Evolutionary conservation across 805 yeast species (phyloP).

Genomic region (Candida vaughaniae): DNA sequence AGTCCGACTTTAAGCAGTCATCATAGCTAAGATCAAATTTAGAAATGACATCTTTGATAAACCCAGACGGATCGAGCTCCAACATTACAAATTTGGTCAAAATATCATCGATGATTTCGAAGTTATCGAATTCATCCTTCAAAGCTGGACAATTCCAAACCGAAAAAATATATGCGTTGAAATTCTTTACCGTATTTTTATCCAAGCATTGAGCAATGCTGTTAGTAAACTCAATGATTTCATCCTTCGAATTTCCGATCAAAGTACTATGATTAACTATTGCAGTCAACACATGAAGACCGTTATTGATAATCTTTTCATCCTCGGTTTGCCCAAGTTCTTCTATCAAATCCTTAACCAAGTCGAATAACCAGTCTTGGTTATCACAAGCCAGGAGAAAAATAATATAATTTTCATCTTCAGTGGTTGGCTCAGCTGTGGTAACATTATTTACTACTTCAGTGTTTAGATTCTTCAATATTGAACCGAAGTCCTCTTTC

Average conservation of each 20-base stretch:
- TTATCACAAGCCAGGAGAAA: neutral
- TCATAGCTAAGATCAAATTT: slow-evolving; percentile 7
- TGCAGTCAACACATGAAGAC: slow-evolving; percentile 3
- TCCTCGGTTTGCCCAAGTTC: slow-evolving; percentile 9
- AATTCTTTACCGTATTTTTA: neutral
- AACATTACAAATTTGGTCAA: slow-evolving; percentile 9
- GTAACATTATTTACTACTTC: slow-evolving; percentile 2
- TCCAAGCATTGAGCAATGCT: slow-evolving; percentile 8
- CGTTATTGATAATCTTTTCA: slow-evolving; percentile 4
- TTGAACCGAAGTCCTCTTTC: neutral
- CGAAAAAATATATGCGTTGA: slow-evolving; percentile 4
- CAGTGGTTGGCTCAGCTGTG: neutral
- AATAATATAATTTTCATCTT: neutral
- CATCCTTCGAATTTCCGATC: neutral
- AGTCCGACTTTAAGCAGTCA: slow-evolving; percentile 7
- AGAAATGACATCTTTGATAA: slow-evolving; percentile 5
- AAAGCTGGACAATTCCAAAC: slow-evolving; percentile 6
- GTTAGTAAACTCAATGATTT: slow-evolving; percentile 7
- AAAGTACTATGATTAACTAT: neutral
- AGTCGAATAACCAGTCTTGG: neutral
- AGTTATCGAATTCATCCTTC: neutral
- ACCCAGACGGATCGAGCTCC: slow-evolving; percentile 5
- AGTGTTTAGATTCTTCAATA: slow-evolving; percentile 2
- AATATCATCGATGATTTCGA: slow-evolving; percentile 12
- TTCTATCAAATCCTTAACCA: slow-evolving; percentile 4